Evolutionary conservation across 2,329 filamentous ascomycete species (phyloP), one percentile per base, ranked within the genome.

Genomic region (Pseudocercospora crystallina): DNA sequence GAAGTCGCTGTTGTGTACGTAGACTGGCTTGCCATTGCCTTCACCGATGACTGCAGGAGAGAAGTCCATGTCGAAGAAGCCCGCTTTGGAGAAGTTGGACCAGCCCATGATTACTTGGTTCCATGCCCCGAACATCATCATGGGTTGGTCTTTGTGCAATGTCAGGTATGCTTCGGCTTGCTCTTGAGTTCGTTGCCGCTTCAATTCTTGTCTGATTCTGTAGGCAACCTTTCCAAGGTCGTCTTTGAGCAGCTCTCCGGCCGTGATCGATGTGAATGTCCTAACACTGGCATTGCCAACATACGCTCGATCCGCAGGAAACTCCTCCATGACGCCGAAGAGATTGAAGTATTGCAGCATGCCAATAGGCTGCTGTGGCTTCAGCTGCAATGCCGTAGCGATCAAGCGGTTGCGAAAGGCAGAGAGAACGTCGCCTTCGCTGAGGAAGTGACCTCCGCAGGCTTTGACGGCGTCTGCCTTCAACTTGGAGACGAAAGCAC

Each of bases 261-360:
- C 34, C 5, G 34, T 38, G 5, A 29, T 38, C 43, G 37, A 26
- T 17, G 26, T 14, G 26, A 32, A 46, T 35, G 30, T 46, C n/a
- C 31, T 36, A 12, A 35, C 43, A 37, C 30, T 30, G 33, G 13
- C 30, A 35, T 38, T 37, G 9, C 43, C 43, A 12, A n/a, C 29
- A 14, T 43, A 31, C 10, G 40, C 40, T 33, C 17, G 31, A 14
- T 31, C 40, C 7, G 40, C 40, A 2, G 40, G 40, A 3, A 32
- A 15, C n/a, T 43, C 40, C 9, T 43, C 26, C 15, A 33, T 12
- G 2, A 43, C 40, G 7, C 40, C 40, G 17, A 32, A 43, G 8
- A 43, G 26, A 5, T 26, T 43, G 26, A 32, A 43, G n/a, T 43
- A 43, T 15, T 43, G 40, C 20, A 43, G 40, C 40, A 43, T 43